Evolutionary conservation across 768 basidiomycete species (phyloP).

Genomic region (Leccinum sublutescens): DNA sequence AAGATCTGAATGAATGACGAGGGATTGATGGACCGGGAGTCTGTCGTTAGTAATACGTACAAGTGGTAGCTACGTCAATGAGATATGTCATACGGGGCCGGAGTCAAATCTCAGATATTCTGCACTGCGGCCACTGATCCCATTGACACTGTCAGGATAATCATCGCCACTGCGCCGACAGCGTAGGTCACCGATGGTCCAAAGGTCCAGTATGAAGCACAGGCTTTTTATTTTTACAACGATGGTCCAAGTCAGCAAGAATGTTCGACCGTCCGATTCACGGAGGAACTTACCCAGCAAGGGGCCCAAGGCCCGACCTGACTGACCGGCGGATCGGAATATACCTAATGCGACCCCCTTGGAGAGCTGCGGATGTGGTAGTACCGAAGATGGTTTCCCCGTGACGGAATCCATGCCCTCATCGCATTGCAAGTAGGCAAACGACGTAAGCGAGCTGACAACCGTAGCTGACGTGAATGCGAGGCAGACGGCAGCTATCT

Average conservation of each 20-base stretch:
- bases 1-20: too few species aligned
- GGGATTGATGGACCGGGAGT: too few species aligned
- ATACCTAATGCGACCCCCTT: conserved; percentile 83
- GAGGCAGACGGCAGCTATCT: conserved; percentile 75
- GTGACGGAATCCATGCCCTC: conserved; percentile 59
- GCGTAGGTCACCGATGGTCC: conserved; percentile 79
- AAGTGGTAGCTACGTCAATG: background rate
- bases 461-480: conserved; percentile 96
- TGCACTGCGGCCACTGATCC: conserved; percentile 36
- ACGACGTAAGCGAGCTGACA: conserved; percentile 88
- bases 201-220: conserved; percentile 86
- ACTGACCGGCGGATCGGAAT: conserved; percentile 91
- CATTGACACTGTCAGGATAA: conserved; percentile 58
- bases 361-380: conserved; percentile 61
- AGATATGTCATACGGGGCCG: background rate
- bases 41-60: too few species aligned
- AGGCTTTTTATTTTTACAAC: conserved; percentile 62
- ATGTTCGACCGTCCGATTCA: background rate
- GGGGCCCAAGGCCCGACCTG: conserved; percentile 91
- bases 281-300: conserved; percentile 61
- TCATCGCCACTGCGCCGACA: conserved; percentile 63
- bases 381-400: conserved; percentile 49
- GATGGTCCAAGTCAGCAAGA: conserved; percentile 12
- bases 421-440: conserved; percentile 89
- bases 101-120: background rate